Base-by-base conservation (phyloP, 2,329 filamentous ascomycete species). In the Gyromitra esculenta region DNA sequence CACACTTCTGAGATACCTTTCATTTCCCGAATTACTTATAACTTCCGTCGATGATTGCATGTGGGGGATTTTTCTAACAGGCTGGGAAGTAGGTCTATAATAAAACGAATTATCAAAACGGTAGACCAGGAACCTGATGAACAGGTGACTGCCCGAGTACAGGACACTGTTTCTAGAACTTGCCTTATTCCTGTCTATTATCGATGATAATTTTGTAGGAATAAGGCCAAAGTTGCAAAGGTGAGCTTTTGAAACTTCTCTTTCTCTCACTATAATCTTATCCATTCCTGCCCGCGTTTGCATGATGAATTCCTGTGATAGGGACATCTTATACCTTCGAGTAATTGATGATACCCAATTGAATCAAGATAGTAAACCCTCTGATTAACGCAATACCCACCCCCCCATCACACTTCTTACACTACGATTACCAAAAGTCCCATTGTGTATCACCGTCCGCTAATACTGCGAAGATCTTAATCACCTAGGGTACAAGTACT, bases 241-340 rank as follows among this genome's bases (percentile, higher is more conserved):
- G 60, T 66, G 7, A 52, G 39, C 35, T 31, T 65, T n/a, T 39
- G 5, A 39, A n/a, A 43, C 7, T 52, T 52, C 21, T 39, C 13
- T 25, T 39, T 11, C 18, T 21, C 1, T 25, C 21, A 7, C 5
- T 48, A 31, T n/a, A 8, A 39, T 1, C 1, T 9, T 48, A 15
- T 45, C 15, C 9, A 15, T 35, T 18, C 15, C 37, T 18, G 2
- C 65, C 65, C n/a, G 39, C 45, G 18, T 65, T 68, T 59, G n/a
- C 48, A 31, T 75, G 72, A 75, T 75, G 72, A 75, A 75, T 57
- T 71, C 66, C 72, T 69, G 57, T 75, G 72, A 75, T 75, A 75
- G 72, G 72, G 72, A 75, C 72, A 75, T 71, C 72, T 64, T 75
- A 75, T 70, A 57, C 57, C 48, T 31, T 57, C 25, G 35, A 66